Conservation (phyloP, 2,329 filamentous ascomycete genomes). For the Fusarium sp. region DNA sequence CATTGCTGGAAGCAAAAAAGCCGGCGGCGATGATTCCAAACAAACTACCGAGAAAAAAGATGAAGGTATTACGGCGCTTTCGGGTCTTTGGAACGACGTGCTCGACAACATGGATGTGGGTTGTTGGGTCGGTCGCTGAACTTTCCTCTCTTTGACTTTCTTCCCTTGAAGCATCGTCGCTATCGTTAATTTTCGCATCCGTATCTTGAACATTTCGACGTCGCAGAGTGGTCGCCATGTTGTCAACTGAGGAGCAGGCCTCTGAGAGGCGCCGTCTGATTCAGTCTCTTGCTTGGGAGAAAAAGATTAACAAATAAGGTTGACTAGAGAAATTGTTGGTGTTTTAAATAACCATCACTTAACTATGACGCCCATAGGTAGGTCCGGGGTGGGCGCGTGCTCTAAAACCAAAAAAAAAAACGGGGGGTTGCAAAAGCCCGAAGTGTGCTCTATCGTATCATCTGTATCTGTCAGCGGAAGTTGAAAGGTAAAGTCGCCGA, state of each 20-base stretch:
- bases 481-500: not conserved
- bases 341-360: constrained; percentile 18
- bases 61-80: constrained; percentile 82
- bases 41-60: constrained; percentile 90
- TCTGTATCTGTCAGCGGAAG: constrained; percentile 22
- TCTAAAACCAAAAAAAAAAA: constrained; percentile 33
- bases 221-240: constrained; percentile 54
- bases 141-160: constrained; percentile 48
- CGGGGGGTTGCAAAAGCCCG: constrained; percentile 32
- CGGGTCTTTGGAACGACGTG: constrained; percentile 63
- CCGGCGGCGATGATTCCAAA: constrained; percentile 90
- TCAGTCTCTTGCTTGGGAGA: constrained; percentile 20
- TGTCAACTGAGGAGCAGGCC: constrained; percentile 31
- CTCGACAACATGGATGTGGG: constrained; percentile 60
- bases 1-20: constrained; percentile 90
- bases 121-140: constrained; percentile 44
- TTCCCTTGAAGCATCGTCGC: constrained; percentile 45
- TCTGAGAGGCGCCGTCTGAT: constrained; percentile 33
- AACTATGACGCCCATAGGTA: constrained; percentile 44
- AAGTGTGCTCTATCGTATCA: constrained; percentile 20
- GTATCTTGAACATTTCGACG: constrained; percentile 48
- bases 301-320: constrained; percentile 4
- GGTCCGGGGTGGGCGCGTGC: constrained; percentile 29
- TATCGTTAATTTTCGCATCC: constrained; percentile 41
- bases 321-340: constrained; percentile 9